Percentiles rank a stretch among this genome's conserved stretches.
phyloP scores from a whole-genome alignment of 1,284 basidiomycete genomes.

The Rhodotorula glutinis region DNA sequence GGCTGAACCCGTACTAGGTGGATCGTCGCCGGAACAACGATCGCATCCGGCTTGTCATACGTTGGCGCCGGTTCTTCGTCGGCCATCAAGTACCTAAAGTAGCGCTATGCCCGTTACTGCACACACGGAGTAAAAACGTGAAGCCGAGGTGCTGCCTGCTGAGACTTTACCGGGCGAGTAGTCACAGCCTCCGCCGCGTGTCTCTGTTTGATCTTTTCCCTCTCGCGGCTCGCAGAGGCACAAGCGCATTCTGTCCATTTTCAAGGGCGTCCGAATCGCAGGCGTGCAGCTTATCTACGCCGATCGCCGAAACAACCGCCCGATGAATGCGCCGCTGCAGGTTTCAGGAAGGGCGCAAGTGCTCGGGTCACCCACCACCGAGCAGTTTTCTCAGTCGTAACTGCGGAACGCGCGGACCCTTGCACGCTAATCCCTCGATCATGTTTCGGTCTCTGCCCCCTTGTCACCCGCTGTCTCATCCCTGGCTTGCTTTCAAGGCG shows the following conservation, averaged over 20 bases:
- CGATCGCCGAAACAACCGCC: no score
- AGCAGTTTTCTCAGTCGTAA: background rate
- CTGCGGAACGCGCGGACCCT: background rate
- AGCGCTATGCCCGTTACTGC: background rate
- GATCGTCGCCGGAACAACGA: conserved; percentile 80
- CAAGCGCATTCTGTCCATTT: no score
- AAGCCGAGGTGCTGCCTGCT: no score
- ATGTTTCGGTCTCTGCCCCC: no score
- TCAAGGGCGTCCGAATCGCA: background rate
- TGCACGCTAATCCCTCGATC: no score
- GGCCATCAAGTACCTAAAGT: conserved; percentile 57
- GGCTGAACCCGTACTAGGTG: conserved; percentile 76
- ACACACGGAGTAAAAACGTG: background rate
- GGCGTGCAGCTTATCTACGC: no score
- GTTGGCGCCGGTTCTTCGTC: conserved; percentile 61
- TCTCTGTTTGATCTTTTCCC: no score
- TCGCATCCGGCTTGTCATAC: conserved; percentile 90
- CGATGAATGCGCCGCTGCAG: background rate
- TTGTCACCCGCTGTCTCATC: no score
- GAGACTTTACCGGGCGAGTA: no score
- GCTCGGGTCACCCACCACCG: background rate
- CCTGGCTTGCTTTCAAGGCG: no score
- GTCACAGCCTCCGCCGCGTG: no score
- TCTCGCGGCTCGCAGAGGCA: no score
- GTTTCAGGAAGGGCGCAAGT: background rate